Base-by-base conservation (phyloP, 1,139 yeast genomes). In the Insectozyma bohioensis region DNA sequence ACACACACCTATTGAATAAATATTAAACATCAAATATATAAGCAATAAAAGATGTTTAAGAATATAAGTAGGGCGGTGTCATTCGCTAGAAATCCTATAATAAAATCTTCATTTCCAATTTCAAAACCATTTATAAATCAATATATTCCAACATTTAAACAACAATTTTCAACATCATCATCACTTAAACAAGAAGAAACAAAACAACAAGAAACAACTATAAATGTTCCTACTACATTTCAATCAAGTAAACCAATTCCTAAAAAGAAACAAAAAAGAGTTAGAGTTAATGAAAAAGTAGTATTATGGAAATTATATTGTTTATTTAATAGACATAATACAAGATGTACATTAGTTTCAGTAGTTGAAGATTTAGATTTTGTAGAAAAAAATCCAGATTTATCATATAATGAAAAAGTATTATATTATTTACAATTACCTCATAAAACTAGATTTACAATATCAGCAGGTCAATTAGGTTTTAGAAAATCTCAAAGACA, bases 401-500 rank as follows among this genome's bases (percentile, higher is more conserved):
- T 79, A 39, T 56, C 81, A 13, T 84, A 78, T 52, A 86, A 86
- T 53, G 87, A 87, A 35, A 74, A 82, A 56, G 85, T 85, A 35
- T 69, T 87, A 38, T 85, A 87, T 56, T 81, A 82, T 58, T 67
- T 87, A 49, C 79, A 84, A 45, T 76, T 90, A 34, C 95, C 88
- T 19, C 94, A 88, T 56, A 84, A 78, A 44, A 80, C 83, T 28
- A 72, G 77, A 46, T 57, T 82, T 34, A 76, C 82, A 26, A 64
- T 85, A 33, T 72, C 83, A 16, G 82, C 90, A 0, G 94, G 94
- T 33, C 75, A 73, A 52, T 63, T 83, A 39, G 94, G 94, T 5
- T 84, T 83, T 59, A 74, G 85, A 51, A 82, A 83, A 52, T 76
- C 85, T 7, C 85, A 83, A 38, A 75, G 96, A 61, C 86, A 95